Evolutionary conservation across 192 early-diverging fungal species (phyloP), one percentile per base, ranked within the genome.

Genomic region (Borealophlyctis nickersoniae): DNA sequence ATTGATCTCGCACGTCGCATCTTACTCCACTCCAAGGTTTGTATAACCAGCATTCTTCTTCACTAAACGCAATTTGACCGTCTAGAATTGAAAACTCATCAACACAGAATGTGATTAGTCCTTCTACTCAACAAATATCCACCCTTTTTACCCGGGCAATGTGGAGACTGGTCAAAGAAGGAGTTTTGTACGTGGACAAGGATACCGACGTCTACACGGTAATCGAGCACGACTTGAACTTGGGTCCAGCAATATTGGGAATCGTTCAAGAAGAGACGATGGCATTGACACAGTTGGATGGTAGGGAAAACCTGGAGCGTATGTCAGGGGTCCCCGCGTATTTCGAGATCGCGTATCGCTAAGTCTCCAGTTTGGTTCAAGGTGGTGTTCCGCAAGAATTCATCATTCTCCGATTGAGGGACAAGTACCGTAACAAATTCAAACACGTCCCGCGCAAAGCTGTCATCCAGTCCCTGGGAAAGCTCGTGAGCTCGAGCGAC

Each of bases 201-300:
- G 66, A 67, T 16, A 49, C 30, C 2, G 66, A 67, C 34, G 23
- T 34, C n/a, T 67, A 60, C 35, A 49, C 59, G 35, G 35, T 67
- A 4, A 60, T 67, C 14, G 31, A 29, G 3, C 58, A 67, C 51
- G 39, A 67, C 33, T 11, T 60, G 32, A 67, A 67, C 50, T 49
- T 67, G 14, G 57, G 66, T 30, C 28, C 24, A 5, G 66, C 66
- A 11, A 14, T 67, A 3, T 52, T 67, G 16, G 26, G 33, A 3
- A 19, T 67, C 14, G 50, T 85, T 77, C 68, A 73, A 72, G 51
- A 70, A 62, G 36, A 90, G 88, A 58, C 39, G 39, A 45, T 45
- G 9, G 19, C 9, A 45, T 45, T 45, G n/a, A n/a, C n/a, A n/a
- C n/a, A n/a, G n/a, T n/a, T n/a, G n/a, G n/a, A n/a, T n/a, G n/a